A percentile compares a stretch with the other conserved stretches of the same genome.
Conservation (phyloP, 139 green algal species). For the Micractinium sp. region DNA sequence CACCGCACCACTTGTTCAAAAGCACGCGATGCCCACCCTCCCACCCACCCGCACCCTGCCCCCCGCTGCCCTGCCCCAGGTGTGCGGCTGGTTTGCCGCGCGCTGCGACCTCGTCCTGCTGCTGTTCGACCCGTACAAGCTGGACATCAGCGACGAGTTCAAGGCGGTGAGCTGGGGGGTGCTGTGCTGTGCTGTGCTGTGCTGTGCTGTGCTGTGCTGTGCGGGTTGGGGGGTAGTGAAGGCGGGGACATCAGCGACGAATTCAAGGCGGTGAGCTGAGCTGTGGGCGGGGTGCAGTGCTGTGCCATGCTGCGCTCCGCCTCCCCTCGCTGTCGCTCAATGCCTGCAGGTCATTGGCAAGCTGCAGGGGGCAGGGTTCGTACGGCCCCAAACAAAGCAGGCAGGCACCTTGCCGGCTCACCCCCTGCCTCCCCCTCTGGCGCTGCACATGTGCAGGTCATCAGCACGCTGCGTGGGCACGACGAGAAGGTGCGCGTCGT, state of each 20-base stretch:
- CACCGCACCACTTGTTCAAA: too few relatives aligned
- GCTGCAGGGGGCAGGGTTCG: too few relatives aligned
- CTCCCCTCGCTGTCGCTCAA: too few relatives aligned
- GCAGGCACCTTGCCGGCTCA: too few relatives aligned
- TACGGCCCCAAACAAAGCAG: neutral
- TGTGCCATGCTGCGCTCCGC: too few relatives aligned
- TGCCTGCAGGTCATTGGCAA: too few relatives aligned
- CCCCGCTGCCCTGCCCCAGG: constrained; percentile 40
- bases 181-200: too few relatives aligned
- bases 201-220: too few relatives aligned
- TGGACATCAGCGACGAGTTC: constrained; percentile 96
- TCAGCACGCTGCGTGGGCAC: constrained; percentile 81
- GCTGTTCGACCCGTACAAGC: constrained; percentile 98
- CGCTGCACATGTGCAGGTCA: constrained; percentile 62
- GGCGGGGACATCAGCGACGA: constrained; percentile 87
- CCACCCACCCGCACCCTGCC: neutral
- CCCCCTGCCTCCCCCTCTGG: too few relatives aligned
- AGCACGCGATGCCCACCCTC: too few relatives aligned
- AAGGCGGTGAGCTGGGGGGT: constrained; percentile 76
- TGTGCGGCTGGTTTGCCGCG: constrained; percentile 91
- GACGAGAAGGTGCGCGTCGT: constrained; percentile 97
- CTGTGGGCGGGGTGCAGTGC: too few relatives aligned
- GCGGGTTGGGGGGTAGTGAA: too few relatives aligned
- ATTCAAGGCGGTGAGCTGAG: constrained; percentile 82
- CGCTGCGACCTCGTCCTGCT: constrained; percentile 97